Conservation (phyloP, 192 early-diverging fungal species). For the Thamnidium elegans region DNA sequence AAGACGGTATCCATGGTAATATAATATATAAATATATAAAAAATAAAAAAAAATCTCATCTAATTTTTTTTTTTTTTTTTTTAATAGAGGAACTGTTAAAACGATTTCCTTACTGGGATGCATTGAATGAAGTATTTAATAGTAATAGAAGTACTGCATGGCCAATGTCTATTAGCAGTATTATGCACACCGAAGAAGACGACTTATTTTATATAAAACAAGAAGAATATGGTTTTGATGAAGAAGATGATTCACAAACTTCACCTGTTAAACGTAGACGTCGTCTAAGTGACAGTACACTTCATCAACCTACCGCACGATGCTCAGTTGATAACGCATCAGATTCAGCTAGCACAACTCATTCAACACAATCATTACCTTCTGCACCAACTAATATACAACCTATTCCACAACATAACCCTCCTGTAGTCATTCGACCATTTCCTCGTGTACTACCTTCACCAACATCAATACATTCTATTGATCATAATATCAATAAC, state of each 20-base stretch:
- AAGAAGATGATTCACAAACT: constrained; percentile 5
- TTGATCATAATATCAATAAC: background rate
- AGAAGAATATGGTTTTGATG: constrained; percentile 9
- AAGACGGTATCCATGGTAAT: constrained; percentile 32
- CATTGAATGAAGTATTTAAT: constrained; percentile 27
- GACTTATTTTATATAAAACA: background rate
- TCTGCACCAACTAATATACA: background rate
- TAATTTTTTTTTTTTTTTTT: constrained; percentile 2
- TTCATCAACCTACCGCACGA: background rate
- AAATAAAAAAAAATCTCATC: background rate
- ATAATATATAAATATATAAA: background rate
- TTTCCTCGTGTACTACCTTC: constrained; percentile 19
- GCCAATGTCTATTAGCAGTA: constrained; percentile 35
- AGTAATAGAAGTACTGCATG: constrained; percentile 17
- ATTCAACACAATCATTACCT: constrained; percentile 14
- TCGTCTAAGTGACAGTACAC: constrained; percentile 6
- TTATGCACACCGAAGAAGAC: constrained; percentile 26
- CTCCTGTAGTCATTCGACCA: constrained; percentile 19
- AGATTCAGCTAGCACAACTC: constrained; percentile 1
- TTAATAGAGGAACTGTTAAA: constrained; percentile 30
- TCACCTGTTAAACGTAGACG: constrained; percentile 16
- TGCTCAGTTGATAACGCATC: constrained; percentile 1
- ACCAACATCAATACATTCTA: background rate
- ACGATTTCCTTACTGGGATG: constrained; percentile 34
- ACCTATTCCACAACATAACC: constrained; percentile 4